These are phyloP conservation scores for Rhododendron ovatum DNA, from an alignment of 148 eudicot genomes.

Conservation along the genomic window DNA sequence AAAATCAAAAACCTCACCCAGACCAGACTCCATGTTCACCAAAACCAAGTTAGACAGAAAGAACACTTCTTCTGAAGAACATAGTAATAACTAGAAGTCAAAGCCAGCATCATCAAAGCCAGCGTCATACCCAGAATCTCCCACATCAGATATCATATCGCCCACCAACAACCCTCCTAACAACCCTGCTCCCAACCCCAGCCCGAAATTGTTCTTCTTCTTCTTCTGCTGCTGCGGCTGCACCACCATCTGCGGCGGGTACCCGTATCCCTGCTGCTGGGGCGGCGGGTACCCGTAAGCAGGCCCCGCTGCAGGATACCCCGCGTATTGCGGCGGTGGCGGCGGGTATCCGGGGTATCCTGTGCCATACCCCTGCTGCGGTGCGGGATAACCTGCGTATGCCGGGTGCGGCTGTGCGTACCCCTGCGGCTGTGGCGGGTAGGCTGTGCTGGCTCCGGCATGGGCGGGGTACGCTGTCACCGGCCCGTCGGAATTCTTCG, in stretches of 20 bases:
- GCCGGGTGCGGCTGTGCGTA: neutral
- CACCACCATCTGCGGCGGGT: neutral
- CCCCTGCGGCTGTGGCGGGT: neutral
- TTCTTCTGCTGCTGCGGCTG: neutral
- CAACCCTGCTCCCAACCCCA: conserved; percentile 13
- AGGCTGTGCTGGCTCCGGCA: neutral
- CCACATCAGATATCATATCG: conserved; percentile 23
- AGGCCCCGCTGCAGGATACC: neutral
- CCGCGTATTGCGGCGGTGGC: neutral
- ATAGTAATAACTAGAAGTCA: conserved; percentile 11
- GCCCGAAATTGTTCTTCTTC: neutral
- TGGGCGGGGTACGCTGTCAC: neutral
- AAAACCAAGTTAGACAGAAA: neutral
- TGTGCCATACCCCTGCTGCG: neutral
- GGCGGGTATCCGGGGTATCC: neutral
- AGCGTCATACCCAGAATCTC: conserved; percentile 10
- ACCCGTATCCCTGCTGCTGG: neutral
- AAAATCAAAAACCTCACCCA: neutral
- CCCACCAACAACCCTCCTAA: conserved; percentile 27
- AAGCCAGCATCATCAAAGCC: conserved; percentile 19
- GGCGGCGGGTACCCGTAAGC: neutral
- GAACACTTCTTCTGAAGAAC: neutral
- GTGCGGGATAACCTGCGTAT: neutral
- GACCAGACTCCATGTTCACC: neutral
- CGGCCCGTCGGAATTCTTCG: neutral